Evolutionary conservation across 2,329 filamentous ascomycete species (phyloP).

Genomic region (Penicillium brasilianum): DNA sequence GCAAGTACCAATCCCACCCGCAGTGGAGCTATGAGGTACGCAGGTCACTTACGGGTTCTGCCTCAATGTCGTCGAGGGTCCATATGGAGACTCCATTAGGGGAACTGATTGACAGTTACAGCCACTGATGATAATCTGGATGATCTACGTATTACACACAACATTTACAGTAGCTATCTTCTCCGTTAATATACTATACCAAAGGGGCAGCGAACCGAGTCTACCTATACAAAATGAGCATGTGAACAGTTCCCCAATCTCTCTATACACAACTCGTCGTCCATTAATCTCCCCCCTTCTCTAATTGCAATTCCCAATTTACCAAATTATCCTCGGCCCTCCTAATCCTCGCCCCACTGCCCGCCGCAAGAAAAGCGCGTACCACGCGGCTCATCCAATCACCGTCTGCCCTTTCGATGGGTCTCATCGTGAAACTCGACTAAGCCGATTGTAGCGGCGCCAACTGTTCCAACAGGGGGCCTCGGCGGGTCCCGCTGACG

Average conservation of each 20-base stretch:
- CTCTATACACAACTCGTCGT: not conserved
- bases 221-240: not conserved
- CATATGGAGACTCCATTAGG: not conserved
- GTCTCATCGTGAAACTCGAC: slow-evolving; percentile 32
- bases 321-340: not conserved
- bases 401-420: not conserved
- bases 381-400: slow-evolving; percentile 1
- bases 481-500: slow-evolving; percentile 28
- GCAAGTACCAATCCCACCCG: not conserved
- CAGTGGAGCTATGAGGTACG: not conserved
- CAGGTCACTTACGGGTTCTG: not conserved
- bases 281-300: not conserved
- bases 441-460: slow-evolving; percentile 18
- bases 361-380: not conserved
- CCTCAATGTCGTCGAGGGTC: not conserved
- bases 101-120: not conserved
- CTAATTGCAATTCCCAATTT: not conserved
- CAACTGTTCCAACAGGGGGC: slow-evolving; percentile 10
- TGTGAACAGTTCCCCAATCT: too few species aligned
- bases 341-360: slow-evolving; percentile 9
- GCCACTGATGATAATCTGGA: slow-evolving; percentile 1
- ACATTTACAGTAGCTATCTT: too few species aligned
- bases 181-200: too few species aligned
- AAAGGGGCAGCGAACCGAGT: too few species aligned
- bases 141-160: too few species aligned